These are phyloP conservation scores for Arthroderma sp. DNA, from an alignment of 2,329 filamentous ascomycete genomes.

Conservation along the genomic window DNA sequence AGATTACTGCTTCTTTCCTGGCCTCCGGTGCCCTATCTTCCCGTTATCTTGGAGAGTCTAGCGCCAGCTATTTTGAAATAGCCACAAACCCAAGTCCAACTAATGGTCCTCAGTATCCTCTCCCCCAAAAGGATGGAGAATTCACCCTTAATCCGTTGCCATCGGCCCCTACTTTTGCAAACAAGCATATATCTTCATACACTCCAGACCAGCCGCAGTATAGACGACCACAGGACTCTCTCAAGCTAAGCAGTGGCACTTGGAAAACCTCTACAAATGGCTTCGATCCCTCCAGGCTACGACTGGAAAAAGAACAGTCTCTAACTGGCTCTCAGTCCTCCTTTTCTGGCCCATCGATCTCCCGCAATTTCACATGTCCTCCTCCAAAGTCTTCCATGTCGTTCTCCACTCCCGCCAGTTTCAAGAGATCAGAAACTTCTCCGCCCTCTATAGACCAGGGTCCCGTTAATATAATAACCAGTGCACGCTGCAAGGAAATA, in stretches of 20 bases:
- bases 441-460: conserved; percentile 37
- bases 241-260: too few relatives aligned
- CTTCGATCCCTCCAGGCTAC: too few relatives aligned
- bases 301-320: too few relatives aligned
- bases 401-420: not conserved
- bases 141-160: not conserved
- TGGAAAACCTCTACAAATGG: too few relatives aligned
- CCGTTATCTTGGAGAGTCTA: conserved; percentile 1
- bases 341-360: too few relatives aligned
- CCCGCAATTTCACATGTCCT: too few relatives aligned
- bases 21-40: not conserved
- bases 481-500: conserved; percentile 43
- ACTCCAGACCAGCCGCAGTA: too few relatives aligned
- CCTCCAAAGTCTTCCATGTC: too few relatives aligned
- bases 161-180: too few relatives aligned
- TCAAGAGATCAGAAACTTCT: conserved; percentile 38
- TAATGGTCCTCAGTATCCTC: not conserved
- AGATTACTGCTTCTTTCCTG: conserved; percentile 38
- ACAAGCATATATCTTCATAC: too few relatives aligned
- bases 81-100: not conserved
- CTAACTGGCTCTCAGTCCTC: too few relatives aligned
- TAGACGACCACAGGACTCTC: too few relatives aligned
- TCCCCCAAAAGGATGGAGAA: not conserved
- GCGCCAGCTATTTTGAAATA: conserved; percentile 9
- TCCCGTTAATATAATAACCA: conserved; percentile 39